phyloP scores from a whole-genome alignment of 1,284 basidiomycete genomes.

The Cryptococcus deneoformans region DNA sequence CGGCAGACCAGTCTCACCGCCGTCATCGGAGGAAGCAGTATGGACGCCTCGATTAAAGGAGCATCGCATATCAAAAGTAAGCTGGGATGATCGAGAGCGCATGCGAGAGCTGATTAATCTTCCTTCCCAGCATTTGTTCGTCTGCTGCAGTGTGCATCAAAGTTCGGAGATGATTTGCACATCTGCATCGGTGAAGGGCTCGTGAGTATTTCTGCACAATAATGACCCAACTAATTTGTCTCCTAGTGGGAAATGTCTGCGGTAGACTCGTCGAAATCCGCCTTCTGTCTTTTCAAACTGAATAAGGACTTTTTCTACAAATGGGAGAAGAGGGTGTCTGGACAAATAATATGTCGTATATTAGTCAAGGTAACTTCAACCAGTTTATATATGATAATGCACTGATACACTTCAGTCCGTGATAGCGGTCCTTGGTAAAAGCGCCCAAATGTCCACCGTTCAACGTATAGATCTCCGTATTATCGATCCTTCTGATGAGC shows the following conservation, averaged over 20 bases:
- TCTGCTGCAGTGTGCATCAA: constrained; percentile 45
- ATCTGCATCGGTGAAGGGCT: constrained; percentile 37
- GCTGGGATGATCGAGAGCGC: background rate
- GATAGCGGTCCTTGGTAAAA: constrained; percentile 41
- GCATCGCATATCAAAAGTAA: constrained; percentile 33
- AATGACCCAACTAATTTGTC: background rate
- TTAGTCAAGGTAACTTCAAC: constrained; percentile 42
- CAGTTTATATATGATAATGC: background rate
- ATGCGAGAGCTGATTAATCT: background rate
- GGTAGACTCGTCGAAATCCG: constrained; percentile 45
- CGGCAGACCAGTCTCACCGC: too few relatives aligned
- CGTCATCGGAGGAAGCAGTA: constrained; percentile 3
- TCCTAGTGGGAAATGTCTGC: constrained; percentile 44
- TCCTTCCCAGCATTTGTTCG: constrained; percentile 40
- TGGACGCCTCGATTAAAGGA: constrained; percentile 39
- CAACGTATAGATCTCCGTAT: constrained; percentile 44
- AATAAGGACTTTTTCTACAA: constrained; percentile 38
- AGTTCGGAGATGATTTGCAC: constrained; percentile 48
- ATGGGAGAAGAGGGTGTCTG: constrained; percentile 16
- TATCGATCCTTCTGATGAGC: constrained; percentile 30
- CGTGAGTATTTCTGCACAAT: constrained; percentile 19
- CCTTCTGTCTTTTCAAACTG: constrained; percentile 45
- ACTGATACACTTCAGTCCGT: constrained; percentile 38
- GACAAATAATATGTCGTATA: constrained; percentile 42
- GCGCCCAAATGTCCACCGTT: constrained; percentile 34